Evolutionary conservation across 2,329 filamentous ascomycete genomes (phyloP).

Genomic region (Alternaria tenuissima): DNA sequence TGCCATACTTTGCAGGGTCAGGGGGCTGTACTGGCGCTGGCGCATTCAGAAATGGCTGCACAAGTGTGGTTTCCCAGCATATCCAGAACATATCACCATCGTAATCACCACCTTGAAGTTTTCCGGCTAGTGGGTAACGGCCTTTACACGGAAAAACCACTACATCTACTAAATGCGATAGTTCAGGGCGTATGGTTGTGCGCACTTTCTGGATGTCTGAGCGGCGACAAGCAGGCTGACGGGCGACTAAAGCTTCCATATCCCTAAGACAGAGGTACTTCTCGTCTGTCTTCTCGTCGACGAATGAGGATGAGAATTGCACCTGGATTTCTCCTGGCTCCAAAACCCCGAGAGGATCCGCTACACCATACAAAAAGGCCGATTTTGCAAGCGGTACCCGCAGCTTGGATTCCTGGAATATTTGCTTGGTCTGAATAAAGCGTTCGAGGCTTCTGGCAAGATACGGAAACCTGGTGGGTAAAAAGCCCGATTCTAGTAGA

Average conservation of each 20-base stretch:
- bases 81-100: slow-evolving; percentile 82
- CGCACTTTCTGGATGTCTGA: slow-evolving; percentile 74
- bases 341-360: slow-evolving; percentile 70
- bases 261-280: slow-evolving; percentile 63
- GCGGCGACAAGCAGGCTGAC: slow-evolving; percentile 72
- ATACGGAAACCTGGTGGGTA: slow-evolving; percentile 58
- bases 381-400: slow-evolving; percentile 69
- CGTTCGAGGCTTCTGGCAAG: slow-evolving; percentile 59
- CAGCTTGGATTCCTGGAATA: slow-evolving; percentile 63
- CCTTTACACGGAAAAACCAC: slow-evolving; percentile 77
- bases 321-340: slow-evolving; percentile 73
- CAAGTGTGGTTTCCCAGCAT: slow-evolving; percentile 74
- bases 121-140: slow-evolving; percentile 68
- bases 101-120: slow-evolving; percentile 81
- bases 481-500: slow-evolving; percentile 62
- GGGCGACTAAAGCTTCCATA: slow-evolving; percentile 70
- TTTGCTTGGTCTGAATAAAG: slow-evolving; percentile 62
- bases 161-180: slow-evolving; percentile 77
- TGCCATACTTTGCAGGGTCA: slow-evolving; percentile 58
- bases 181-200: slow-evolving; percentile 62
- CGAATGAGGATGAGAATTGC: slow-evolving; percentile 69
- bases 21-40: slow-evolving; percentile 57
- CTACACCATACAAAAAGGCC: slow-evolving; percentile 70
- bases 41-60: slow-evolving; percentile 71
- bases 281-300: slow-evolving; percentile 61